phyloP scores from a whole-genome alignment of 257 asterid genomes.

The Jacaranda mimosifolia region DNA sequence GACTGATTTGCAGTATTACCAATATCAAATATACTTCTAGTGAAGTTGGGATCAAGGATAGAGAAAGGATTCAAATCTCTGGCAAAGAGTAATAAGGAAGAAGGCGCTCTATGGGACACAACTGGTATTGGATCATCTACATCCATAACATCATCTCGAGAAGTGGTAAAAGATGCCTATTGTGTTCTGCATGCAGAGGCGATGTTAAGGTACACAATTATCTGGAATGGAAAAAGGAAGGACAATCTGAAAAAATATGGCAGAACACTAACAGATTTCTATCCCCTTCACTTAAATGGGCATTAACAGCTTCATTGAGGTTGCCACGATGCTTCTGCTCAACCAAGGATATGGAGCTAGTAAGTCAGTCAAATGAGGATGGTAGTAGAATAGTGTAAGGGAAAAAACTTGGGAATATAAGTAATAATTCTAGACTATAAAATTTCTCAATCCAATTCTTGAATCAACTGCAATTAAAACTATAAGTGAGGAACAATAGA shows the following conservation, averaged over 20 bases:
- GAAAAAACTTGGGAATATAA: not conserved
- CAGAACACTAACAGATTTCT: constrained; percentile 61
- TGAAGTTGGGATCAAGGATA: constrained; percentile 59
- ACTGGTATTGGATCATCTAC: constrained; percentile 68
- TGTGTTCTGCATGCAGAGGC: constrained; percentile 51
- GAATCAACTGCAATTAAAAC: not conserved
- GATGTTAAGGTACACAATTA: not conserved
- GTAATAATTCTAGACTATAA: constrained; percentile 3
- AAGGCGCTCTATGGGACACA: constrained; percentile 54
- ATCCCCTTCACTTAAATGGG: constrained; percentile 80
- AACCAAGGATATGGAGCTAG: constrained; percentile 37
- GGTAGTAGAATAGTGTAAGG: not conserved
- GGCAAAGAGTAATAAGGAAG: constrained; percentile 51
- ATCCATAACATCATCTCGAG: constrained; percentile 78
- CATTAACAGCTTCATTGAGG: constrained; percentile 87
- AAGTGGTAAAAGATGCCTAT: constrained; percentile 52
- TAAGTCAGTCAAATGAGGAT: constrained; percentile 24
- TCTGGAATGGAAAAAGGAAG: not conserved
- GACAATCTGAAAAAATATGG: not conserved
- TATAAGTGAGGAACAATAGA: not conserved
- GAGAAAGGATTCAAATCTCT: constrained; percentile 65
- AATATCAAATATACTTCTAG: constrained; percentile 53
- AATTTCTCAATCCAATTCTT: not conserved
- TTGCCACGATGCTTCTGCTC: constrained; percentile 82
- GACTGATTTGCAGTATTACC: constrained; percentile 49